These are phyloP conservation scores for Nissolia schottii DNA, from an alignment of 306 rosid genomes.

Conservation along the genomic window DNA sequence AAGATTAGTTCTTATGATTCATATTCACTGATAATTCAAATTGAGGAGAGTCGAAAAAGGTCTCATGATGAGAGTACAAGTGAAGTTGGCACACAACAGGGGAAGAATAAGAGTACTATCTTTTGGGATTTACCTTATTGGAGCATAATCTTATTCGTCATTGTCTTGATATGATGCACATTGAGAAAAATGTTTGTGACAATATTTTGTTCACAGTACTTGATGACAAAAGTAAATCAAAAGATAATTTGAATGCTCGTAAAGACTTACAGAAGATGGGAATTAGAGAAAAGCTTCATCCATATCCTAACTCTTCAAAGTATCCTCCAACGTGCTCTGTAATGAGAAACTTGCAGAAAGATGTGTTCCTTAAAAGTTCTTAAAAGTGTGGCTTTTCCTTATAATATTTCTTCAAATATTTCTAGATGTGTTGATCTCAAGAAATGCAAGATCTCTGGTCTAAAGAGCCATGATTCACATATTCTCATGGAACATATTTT, in stretches of 20 bases:
- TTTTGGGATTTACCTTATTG: not conserved
- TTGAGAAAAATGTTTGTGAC: not conserved
- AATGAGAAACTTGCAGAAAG: no score
- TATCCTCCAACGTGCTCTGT: not conserved
- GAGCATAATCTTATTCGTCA: not conserved
- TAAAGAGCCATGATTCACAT: not conserved
- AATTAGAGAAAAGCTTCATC: not conserved
- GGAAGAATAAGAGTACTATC: not conserved
- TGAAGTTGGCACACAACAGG: not conserved
- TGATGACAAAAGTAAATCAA: not conserved
- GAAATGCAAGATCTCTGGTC: not conserved
- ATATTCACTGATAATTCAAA: no score
- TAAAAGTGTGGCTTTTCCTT: no score
- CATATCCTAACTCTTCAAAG: not conserved
- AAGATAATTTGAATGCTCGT: not conserved
- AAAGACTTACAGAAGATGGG: not conserved
- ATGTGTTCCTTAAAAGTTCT: no score
- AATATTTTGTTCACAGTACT: not conserved
- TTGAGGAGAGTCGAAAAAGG: not conserved
- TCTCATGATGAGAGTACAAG: not conserved
- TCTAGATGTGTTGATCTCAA: no score
- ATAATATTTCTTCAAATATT: no score
- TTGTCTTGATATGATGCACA: conserved; percentile 8
- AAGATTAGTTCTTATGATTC: no score
- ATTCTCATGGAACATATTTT: not conserved